These are phyloP conservation scores for Solanum virginianum DNA, from an alignment of 257 asterid genomes.

Conservation along the genomic window DNA sequence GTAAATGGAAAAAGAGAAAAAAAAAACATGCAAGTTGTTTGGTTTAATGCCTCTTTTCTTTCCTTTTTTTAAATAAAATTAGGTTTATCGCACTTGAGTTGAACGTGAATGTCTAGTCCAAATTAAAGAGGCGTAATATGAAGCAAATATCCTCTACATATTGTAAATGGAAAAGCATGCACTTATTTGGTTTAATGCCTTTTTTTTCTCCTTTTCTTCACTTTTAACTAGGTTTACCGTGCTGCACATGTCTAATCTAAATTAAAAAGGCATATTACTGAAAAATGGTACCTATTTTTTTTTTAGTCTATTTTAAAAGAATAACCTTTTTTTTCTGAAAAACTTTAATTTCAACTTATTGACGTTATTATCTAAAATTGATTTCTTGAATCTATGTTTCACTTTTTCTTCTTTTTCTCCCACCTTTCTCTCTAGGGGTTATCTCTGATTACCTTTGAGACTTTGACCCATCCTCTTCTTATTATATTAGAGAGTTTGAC, in stretches of 20 bases:
- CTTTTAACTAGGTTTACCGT: no score
- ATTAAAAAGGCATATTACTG: no score
- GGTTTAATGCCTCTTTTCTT: background rate
- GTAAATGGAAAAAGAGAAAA: background rate
- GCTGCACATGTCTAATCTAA: no score
- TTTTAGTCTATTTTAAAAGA: no score
- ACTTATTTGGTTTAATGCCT: background rate
- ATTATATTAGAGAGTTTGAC: background rate
- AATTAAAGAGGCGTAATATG: background rate
- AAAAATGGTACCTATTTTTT: no score
- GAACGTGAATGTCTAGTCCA: no score
- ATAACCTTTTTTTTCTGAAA: no score
- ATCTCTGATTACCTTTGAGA: background rate
- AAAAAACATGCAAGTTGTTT: background rate
- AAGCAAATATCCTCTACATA: background rate
- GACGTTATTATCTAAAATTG: background rate
- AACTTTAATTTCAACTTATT: background rate
- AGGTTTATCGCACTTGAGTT: no score
- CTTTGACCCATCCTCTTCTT: background rate
- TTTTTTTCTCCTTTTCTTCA: background rate
- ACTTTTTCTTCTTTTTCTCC: background rate
- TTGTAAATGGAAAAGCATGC: background rate
- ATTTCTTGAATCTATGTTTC: background rate
- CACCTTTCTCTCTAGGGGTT: background rate
- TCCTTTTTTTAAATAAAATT: background rate